A percentile compares a stretch with the other conserved stretches of the same genome.
Evolutionary conservation across 2,329 filamentous ascomycete species (phyloP).

Genomic region (Neonectria punicea): DNA sequence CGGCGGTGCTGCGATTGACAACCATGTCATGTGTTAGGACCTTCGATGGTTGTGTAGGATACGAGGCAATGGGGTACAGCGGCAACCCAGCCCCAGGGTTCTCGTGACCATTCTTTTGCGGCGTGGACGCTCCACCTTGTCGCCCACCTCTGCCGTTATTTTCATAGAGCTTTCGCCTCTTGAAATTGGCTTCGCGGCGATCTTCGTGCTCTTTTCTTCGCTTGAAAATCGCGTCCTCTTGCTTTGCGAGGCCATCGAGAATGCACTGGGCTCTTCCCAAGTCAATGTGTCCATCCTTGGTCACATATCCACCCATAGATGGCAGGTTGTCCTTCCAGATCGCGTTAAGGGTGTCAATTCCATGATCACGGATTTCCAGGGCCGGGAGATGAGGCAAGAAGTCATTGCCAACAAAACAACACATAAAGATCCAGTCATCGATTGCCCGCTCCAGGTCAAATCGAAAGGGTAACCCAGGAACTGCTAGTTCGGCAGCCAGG

Average conservation of each 20-base stretch:
- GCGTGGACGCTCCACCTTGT: slow-evolving; percentile 27
- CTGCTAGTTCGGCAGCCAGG: slow-evolving; percentile 86
- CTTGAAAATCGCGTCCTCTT: slow-evolving; percentile 93
- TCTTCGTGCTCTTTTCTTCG: slow-evolving; percentile 89
- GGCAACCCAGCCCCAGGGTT: slow-evolving; percentile 47
- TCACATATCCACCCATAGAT: slow-evolving; percentile 93
- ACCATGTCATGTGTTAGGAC: slow-evolving; percentile 88
- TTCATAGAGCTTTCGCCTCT: slow-evolving; percentile 79
- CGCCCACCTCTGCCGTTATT: slow-evolving; percentile 45
- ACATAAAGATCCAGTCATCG: slow-evolving; percentile 99
- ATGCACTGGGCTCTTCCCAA: slow-evolving; percentile 88
- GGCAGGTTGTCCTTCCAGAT: slow-evolving; percentile 96
- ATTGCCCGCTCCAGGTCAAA: slow-evolving; percentile 95
- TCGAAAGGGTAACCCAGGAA: slow-evolving; percentile 83
- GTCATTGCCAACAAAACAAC: slow-evolving; percentile 98
- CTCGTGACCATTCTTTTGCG: slow-evolving; percentile 47
- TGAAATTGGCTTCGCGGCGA: slow-evolving; percentile 80
- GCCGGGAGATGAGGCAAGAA: slow-evolving; percentile 98
- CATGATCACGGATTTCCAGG: slow-evolving; percentile 95
- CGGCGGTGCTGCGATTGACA: slow-evolving; percentile 74
- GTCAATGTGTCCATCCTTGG: slow-evolving; percentile 93
- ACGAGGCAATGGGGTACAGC: slow-evolving; percentile 57
- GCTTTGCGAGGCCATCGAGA: slow-evolving; percentile 85
- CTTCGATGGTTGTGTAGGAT: slow-evolving; percentile 62
- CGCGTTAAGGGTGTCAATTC: slow-evolving; percentile 94